A percentile compares a stretch with the other conserved stretches of the same genome.
Evolutionary conservation across 179 eudicot genomes (phyloP).

Genomic region (Silene vulgaris): DNA sequence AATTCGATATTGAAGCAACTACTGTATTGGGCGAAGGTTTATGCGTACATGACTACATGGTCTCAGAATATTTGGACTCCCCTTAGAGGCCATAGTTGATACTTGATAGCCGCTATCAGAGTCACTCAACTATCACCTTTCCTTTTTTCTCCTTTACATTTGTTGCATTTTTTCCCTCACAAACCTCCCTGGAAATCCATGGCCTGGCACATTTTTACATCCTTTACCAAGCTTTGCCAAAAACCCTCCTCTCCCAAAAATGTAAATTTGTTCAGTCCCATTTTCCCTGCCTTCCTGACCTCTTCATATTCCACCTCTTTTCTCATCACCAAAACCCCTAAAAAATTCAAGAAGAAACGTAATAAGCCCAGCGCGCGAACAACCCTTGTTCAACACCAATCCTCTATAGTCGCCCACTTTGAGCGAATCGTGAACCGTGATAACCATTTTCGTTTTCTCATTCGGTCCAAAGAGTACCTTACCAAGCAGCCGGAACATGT

Average conservation of each 20-base stretch:
- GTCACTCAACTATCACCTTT: neutral
- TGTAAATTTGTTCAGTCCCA: conserved; percentile 21
- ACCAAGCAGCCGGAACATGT: conserved; percentile 68
- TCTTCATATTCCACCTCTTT: conserved; percentile 72
- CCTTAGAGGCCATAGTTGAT: neutral
- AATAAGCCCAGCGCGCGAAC: conserved; percentile 60
- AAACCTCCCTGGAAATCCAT: conserved; percentile 13
- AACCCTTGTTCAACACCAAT: conserved; percentile 50
- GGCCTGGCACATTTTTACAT: conserved; percentile 37
- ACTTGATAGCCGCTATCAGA: neutral
- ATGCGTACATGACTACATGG: neutral
- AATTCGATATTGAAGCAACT: conserved; percentile 3
- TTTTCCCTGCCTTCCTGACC: conserved; percentile 18
- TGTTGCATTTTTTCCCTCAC: too few relatives aligned
- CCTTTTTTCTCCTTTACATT: neutral
- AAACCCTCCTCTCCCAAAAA: conserved; percentile 25
- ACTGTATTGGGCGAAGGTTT: neutral
- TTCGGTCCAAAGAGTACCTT: conserved; percentile 62
- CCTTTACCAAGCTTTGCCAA: conserved; percentile 19
- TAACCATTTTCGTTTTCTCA: conserved; percentile 52
- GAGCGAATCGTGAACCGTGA: conserved; percentile 59
- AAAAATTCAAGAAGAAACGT: conserved; percentile 47
- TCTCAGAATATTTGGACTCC: neutral
- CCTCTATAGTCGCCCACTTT: conserved; percentile 45
- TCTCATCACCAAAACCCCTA: conserved; percentile 77